Percentiles rank a stretch among this genome's conserved stretches.
These are phyloP conservation scores for Mucor indicus DNA, from an alignment of 371 early-diverging fungal species.

Conservation along the genomic window DNA sequence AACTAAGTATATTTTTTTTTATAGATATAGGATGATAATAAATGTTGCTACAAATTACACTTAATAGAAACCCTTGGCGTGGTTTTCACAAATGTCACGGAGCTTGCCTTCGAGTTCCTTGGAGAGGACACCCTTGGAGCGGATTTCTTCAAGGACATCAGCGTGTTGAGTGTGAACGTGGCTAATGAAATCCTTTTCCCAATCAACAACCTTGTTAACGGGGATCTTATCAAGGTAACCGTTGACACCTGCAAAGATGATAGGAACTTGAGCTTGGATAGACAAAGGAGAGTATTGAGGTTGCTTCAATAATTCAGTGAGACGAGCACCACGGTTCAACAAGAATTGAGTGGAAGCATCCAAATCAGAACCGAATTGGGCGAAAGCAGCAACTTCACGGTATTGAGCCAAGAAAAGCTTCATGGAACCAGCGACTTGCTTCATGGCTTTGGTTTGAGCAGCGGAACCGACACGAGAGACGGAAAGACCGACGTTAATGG, in stretches of 20 bases:
- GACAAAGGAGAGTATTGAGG: slow-evolving; percentile 92
- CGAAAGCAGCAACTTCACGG: slow-evolving; percentile 98
- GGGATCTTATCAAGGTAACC: slow-evolving; percentile 97
- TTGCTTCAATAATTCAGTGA: slow-evolving; percentile 95
- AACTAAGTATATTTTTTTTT: no score
- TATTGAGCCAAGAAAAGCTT: slow-evolving; percentile 98
- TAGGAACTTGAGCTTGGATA: slow-evolving; percentile 91
- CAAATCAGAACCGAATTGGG: slow-evolving; percentile 97
- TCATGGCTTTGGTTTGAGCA: slow-evolving; percentile 98
- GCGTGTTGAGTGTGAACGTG: slow-evolving; percentile 80
- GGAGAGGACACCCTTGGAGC: slow-evolving; percentile 63
- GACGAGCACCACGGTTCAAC: slow-evolving; percentile 97
- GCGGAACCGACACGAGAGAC: slow-evolving; percentile 98
- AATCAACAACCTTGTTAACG: slow-evolving; percentile 83
- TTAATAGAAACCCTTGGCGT: slow-evolving; percentile 79
- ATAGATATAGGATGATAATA: no score
- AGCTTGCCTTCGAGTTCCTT: slow-evolving; percentile 75
- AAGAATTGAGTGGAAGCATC: slow-evolving; percentile 97
- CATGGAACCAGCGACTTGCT: slow-evolving; percentile 96
- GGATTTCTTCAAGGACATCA: slow-evolving; percentile 83
- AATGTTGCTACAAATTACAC: no score
- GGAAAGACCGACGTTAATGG: slow-evolving; percentile 98
- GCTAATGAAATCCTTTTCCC: slow-evolving; percentile 86
- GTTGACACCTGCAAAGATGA: slow-evolving; percentile 94
- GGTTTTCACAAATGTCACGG: slow-evolving; percentile 74